These are phyloP conservation scores for Sonneratia alba DNA, from an alignment of 345 rosid genomes.

Conservation along the genomic window DNA sequence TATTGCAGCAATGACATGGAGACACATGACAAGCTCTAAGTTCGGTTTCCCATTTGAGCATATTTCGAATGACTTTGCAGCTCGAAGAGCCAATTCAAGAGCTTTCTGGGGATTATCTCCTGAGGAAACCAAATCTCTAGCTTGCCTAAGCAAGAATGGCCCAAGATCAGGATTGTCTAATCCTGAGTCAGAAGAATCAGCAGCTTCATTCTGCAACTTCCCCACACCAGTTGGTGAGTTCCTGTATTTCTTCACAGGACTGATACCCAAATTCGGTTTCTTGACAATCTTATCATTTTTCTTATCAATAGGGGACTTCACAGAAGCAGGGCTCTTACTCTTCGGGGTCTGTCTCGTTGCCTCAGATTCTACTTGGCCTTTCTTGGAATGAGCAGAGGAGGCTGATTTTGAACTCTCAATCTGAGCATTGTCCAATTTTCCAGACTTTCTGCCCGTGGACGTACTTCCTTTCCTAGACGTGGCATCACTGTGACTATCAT, in stretches of 20 bases:
- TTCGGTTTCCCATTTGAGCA: slow-evolving; percentile 49
- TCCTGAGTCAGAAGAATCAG: slow-evolving; percentile 29
- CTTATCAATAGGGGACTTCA: slow-evolving; percentile 34
- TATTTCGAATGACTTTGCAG: slow-evolving; percentile 59
- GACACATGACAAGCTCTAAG: slow-evolving; percentile 72
- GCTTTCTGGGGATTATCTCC: slow-evolving; percentile 65
- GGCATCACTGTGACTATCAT: slow-evolving; percentile 26
- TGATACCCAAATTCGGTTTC: slow-evolving; percentile 28
- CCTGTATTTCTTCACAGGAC: slow-evolving; percentile 35
- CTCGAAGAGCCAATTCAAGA: slow-evolving; percentile 66
- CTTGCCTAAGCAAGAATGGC: slow-evolving; percentile 64
- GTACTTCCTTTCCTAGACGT: slow-evolving; percentile 35
- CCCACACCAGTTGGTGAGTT: slow-evolving; percentile 16
- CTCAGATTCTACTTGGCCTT: slow-evolving; percentile 24
- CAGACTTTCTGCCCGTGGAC: slow-evolving; percentile 36
- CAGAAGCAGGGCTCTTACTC: slow-evolving; percentile 25
- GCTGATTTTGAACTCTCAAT: slow-evolving; percentile 24
- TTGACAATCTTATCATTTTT: slow-evolving; percentile 27
- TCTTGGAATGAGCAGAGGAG: slow-evolving; percentile 30
- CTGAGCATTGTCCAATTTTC: slow-evolving; percentile 27
- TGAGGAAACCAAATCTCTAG: slow-evolving; percentile 56
- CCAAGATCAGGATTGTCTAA: slow-evolving; percentile 52
- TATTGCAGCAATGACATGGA: slow-evolving; percentile 80
- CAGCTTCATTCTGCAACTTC: slow-evolving; percentile 41
- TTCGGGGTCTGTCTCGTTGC: slow-evolving; percentile 30